A percentile compares a stretch with the other conserved stretches of the same genome.
These are phyloP conservation scores for Sophora flavescens DNA, from an alignment of 306 rosid genomes.

Conservation along the genomic window DNA sequence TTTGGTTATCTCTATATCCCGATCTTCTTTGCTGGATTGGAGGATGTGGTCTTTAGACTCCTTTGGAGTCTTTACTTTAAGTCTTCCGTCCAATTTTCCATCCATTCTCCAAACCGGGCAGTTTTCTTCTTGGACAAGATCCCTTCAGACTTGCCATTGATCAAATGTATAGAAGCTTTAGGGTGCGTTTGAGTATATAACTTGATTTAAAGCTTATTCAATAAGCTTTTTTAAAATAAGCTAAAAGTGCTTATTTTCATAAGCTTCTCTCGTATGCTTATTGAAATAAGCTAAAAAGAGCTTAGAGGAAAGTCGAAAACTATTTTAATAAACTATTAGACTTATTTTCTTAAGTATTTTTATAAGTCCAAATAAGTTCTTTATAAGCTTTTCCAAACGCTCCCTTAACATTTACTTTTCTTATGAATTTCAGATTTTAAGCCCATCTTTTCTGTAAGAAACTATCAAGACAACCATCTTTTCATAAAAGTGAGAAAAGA, in stretches of 20 bases:
- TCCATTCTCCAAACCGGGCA: neutral
- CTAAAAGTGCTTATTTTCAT: too few relatives aligned
- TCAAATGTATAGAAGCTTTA: constrained; percentile 5
- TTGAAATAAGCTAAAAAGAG: too few relatives aligned
- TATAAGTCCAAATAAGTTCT: too few relatives aligned
- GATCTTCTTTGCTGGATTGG: neutral
- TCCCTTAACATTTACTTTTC: neutral
- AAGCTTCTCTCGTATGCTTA: too few relatives aligned
- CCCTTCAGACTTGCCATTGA: neutral
- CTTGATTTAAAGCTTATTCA: too few relatives aligned
- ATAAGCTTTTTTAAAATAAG: too few relatives aligned
- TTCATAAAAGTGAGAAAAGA: neutral
- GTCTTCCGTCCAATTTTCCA: neutral
- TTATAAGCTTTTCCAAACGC: too few relatives aligned
- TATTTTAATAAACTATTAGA: too few relatives aligned
- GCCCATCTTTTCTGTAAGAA: neutral
- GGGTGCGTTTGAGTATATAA: too few relatives aligned
- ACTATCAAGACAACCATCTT: neutral
- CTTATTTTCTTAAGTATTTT: too few relatives aligned
- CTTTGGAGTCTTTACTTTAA: neutral
- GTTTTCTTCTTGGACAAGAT: neutral
- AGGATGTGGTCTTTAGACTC: neutral
- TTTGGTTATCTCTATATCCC: neutral
- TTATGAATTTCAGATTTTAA: neutral
- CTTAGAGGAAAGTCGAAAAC: too few relatives aligned